Conservation (phyloP, 345 rosid genomes). For the Arabidopsis arenosa region DNA sequence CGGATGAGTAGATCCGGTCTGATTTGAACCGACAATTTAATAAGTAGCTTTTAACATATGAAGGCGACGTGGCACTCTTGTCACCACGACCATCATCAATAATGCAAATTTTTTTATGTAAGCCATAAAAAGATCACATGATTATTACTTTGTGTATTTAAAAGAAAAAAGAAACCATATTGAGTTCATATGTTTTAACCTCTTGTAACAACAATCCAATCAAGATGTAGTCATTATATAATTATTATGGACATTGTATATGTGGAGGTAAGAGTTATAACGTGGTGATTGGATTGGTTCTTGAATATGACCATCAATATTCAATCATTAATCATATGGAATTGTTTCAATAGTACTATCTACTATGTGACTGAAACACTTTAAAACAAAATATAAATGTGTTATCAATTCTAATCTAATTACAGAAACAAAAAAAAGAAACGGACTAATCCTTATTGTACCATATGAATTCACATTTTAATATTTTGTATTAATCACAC, state of each 20-base stretch:
- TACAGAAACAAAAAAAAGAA: not conserved
- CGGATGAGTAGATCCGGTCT: constrained; percentile 26
- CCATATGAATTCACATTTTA: not conserved
- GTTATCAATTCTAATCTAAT: not conserved
- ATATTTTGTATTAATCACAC: not conserved
- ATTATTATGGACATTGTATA: constrained; percentile 25
- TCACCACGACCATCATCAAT: constrained; percentile 33
- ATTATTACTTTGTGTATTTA: constrained; percentile 5
- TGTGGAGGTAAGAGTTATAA: constrained; percentile 38
- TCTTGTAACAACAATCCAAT: constrained; percentile 34
- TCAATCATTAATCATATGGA: constrained; percentile 1
- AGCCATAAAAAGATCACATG: constrained; percentile 17
- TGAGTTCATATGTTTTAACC: not conserved
- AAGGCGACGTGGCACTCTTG: constrained; percentile 32
- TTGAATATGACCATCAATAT: constrained; percentile 7
- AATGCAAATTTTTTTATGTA: constrained; percentile 14
- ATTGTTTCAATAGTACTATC: constrained; percentile 11
- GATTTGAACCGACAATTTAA: constrained; percentile 31
- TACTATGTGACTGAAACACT: constrained; percentile 24
- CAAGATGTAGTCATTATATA: constrained; percentile 26
- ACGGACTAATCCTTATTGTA: not conserved
- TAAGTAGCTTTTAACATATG: constrained; percentile 10
- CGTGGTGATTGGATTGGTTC: constrained; percentile 29
- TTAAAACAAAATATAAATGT: not conserved
- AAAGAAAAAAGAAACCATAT: not conserved